These are phyloP conservation scores for Dryadomyces quercus-mongolicae DNA, from an alignment of 2,329 filamentous ascomycete species.

Conservation along the genomic window DNA sequence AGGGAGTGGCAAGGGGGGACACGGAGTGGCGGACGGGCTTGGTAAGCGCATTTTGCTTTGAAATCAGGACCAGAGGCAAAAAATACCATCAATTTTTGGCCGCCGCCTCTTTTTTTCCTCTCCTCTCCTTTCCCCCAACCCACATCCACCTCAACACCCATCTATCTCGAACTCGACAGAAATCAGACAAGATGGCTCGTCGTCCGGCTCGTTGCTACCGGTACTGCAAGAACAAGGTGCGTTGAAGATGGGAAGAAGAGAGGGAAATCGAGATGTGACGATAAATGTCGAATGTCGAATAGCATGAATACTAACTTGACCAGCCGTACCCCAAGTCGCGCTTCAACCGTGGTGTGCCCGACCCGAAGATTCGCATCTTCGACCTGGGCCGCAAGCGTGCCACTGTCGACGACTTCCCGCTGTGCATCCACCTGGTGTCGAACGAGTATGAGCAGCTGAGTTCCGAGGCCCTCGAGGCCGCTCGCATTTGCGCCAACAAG, in stretches of 20 bases:
- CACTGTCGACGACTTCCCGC: slow-evolving; percentile 98
- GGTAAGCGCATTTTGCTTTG: slow-evolving; percentile 30
- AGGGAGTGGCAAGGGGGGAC: neutral
- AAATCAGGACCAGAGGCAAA: slow-evolving; percentile 31
- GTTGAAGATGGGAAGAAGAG: slow-evolving; percentile 21
- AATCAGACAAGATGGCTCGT: slow-evolving; percentile 92
- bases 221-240: slow-evolving; percentile 99
- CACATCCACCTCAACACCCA: slow-evolving; percentile 23
- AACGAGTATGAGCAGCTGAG: slow-evolving; percentile 99
- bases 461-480: slow-evolving; percentile 98
- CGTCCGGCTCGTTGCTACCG: slow-evolving; percentile 99
- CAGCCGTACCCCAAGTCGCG: slow-evolving; percentile 98
- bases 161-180: neutral
- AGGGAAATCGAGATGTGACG: neutral
- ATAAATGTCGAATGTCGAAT: no score
- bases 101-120: slow-evolving; percentile 12
- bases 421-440: slow-evolving; percentile 97
- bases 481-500: slow-evolving; percentile 97
- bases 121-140: slow-evolving; percentile 21
- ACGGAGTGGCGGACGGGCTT: slow-evolving; percentile 10
- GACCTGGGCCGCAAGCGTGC: slow-evolving; percentile 98
- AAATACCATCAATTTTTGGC: slow-evolving; percentile 4
- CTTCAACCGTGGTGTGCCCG: slow-evolving; percentile 98
- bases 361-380: slow-evolving; percentile 88
- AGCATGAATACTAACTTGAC: neutral